Evolutionary conservation across 2,329 filamentous ascomycete genomes (phyloP).

Genomic region (Neofusicoccum umdonicola): DNA sequence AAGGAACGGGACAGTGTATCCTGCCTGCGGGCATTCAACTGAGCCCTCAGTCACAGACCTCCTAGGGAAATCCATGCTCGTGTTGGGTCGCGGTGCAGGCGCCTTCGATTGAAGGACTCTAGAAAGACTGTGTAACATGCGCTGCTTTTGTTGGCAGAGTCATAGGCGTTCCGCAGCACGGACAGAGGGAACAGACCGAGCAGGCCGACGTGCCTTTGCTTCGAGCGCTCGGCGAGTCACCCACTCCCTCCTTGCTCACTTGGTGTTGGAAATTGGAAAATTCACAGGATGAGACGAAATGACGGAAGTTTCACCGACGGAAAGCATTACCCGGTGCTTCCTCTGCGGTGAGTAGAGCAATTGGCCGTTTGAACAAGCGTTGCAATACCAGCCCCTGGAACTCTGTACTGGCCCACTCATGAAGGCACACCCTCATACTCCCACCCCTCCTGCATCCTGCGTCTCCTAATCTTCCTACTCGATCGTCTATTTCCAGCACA

Average conservation of each 20-base stretch:
- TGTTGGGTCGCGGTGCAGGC: not conserved
- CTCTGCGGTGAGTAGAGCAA: not conserved
- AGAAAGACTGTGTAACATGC: not conserved
- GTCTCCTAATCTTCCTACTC: constrained; percentile 50
- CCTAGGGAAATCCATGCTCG: not conserved
- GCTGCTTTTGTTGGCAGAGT: not conserved
- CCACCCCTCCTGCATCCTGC: constrained; percentile 53
- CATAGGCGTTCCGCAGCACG: not conserved
- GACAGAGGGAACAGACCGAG: not conserved
- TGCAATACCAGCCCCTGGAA: too few species aligned
- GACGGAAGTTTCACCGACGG: not conserved
- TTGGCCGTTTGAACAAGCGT: not conserved
- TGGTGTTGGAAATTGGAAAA: not conserved
- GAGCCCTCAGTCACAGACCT: not conserved
- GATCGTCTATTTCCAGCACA: constrained; percentile 60
- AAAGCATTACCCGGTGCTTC: not conserved
- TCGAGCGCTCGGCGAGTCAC: not conserved
- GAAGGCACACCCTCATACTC: constrained; percentile 67
- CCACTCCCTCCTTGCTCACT: not conserved
- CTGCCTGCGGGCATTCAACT: not conserved
- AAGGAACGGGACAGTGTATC: not conserved
- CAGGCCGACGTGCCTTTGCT: not conserved
- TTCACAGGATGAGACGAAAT: not conserved
- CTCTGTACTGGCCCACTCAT: not conserved
- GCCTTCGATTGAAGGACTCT: not conserved